These are phyloP conservation scores for Kwoniella mangroviensis DNA, from an alignment of 768 basidiomycete genomes.

Conservation along the genomic window DNA sequence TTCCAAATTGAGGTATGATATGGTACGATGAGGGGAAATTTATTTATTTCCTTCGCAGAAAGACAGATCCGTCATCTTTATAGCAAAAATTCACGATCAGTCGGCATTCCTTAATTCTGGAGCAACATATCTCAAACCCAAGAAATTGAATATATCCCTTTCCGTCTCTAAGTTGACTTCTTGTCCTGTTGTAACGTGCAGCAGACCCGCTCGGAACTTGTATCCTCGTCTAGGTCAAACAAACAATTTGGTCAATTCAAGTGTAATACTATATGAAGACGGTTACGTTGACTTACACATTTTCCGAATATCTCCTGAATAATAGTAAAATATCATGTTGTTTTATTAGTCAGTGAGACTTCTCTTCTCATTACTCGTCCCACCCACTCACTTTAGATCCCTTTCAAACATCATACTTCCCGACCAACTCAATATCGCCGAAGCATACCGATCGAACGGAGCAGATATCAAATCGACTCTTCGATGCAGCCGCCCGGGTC, in stretches of 20 bases:
- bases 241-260: constrained; percentile 8
- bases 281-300: constrained; percentile 23
- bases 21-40: background rate
- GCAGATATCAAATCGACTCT: constrained; percentile 85
- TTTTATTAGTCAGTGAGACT: background rate
- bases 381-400: constrained; percentile 63
- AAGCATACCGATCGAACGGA: constrained; percentile 77
- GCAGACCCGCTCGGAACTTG: constrained; percentile 48
- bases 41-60: background rate
- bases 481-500: constrained; percentile 63
- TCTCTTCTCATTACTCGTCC: background rate
- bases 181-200: constrained; percentile 41
- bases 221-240: constrained; percentile 29
- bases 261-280: background rate
- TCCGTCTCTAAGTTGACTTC: constrained; percentile 53
- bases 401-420: constrained; percentile 89
- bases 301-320: constrained; percentile 47
- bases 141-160: constrained; percentile 51
- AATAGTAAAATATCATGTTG: background rate
- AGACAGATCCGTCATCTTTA: background rate
- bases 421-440: constrained; percentile 88
- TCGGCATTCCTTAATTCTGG: constrained; percentile 55
- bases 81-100: background rate
- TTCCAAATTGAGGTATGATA: background rate
- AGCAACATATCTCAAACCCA: constrained; percentile 51